A percentile compares a stretch with the other conserved stretches of the same genome.
Evolutionary conservation across 1,139 yeast species (phyloP).

Genomic region (Pichia sp.): DNA sequence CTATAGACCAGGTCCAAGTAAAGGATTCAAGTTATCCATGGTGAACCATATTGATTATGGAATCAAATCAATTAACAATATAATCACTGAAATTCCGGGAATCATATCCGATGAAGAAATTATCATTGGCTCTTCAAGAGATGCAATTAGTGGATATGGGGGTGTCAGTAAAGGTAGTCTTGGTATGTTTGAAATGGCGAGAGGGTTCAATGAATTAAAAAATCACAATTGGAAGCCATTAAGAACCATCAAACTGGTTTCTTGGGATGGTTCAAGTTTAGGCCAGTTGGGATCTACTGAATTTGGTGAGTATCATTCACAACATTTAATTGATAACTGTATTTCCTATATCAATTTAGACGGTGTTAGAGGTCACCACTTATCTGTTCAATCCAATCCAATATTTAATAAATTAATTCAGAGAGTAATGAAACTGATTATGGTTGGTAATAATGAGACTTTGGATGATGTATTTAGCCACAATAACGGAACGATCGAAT

Average conservation of each 20-base stretch:
- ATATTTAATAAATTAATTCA: slow-evolving; percentile 36
- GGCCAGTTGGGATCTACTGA: slow-evolving; percentile 51
- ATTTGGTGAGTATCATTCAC: slow-evolving; percentile 41
- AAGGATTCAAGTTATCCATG: slow-evolving; percentile 4
- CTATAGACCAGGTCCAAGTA: slow-evolving; percentile 42
- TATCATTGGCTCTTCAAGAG: slow-evolving; percentile 48
- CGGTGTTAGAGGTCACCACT: slow-evolving; percentile 41
- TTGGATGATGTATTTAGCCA: slow-evolving; percentile 37
- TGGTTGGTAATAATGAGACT: slow-evolving; percentile 31
- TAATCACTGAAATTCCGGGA: slow-evolving; percentile 48
- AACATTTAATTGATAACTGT: slow-evolving; percentile 33
- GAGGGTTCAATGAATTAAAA: slow-evolving; percentile 39
- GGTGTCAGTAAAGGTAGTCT: slow-evolving; percentile 45
- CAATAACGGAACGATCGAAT: slow-evolving; percentile 28
- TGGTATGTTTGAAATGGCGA: slow-evolving; percentile 43
- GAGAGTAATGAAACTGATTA: slow-evolving; percentile 37
- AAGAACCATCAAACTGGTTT: slow-evolving; percentile 47
- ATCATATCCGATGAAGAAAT: slow-evolving; percentile 45
- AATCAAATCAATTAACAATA: slow-evolving; percentile 40
- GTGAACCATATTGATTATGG: slow-evolving; percentile 37
- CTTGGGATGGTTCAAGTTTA: slow-evolving; percentile 52
- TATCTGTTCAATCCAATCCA: slow-evolving; percentile 41
- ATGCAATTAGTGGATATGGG: slow-evolving; percentile 43
- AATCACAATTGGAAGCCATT: slow-evolving; percentile 54
- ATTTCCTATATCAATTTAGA: slow-evolving; percentile 48